A percentile compares a stretch with the other conserved stretches of the same genome.
Evolutionary conservation across 139 green algal species (phyloP).

Genomic region (Mesostigma viride): DNA sequence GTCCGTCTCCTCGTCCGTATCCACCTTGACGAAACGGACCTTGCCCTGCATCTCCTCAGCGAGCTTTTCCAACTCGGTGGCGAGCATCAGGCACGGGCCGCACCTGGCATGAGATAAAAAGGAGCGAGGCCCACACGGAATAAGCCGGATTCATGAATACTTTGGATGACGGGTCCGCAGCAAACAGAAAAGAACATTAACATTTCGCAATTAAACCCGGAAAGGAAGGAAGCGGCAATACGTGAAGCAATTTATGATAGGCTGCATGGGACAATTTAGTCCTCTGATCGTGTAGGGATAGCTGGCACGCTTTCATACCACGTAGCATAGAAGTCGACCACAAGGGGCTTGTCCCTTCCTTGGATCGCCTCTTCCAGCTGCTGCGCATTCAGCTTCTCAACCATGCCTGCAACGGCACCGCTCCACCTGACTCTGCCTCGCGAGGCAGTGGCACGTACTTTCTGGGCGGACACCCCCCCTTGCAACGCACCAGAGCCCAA

Average conservation of each 20-base stretch:
- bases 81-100: conserved; percentile 60
- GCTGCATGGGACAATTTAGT: neutral
- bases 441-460: too few relatives aligned
- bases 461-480: too few relatives aligned
- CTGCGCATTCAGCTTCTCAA: conserved; percentile 61
- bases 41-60: conserved; percentile 48
- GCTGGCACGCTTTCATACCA: conserved; percentile 46
- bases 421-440: too few relatives aligned
- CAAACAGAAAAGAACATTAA: too few relatives aligned
- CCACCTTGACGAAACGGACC: conserved; percentile 79
- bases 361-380: conserved; percentile 68
- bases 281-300: neutral
- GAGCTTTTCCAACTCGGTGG: conserved; percentile 65
- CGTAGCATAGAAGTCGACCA: conserved; percentile 91
- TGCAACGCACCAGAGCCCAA: too few relatives aligned
- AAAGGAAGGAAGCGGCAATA: neutral
- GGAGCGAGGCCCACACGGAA: neutral
- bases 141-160: neutral
- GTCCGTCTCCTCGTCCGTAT: conserved; percentile 81
- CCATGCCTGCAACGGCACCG: neutral
- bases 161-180: neutral
- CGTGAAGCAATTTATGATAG: neutral
- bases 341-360: conserved; percentile 51
- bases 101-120: conserved; percentile 7
- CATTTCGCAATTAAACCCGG: neutral